Evolutionary conservation across 495 filamentous ascomycete genomes (phyloP).

Genomic region (Daldinia loculata): DNA sequence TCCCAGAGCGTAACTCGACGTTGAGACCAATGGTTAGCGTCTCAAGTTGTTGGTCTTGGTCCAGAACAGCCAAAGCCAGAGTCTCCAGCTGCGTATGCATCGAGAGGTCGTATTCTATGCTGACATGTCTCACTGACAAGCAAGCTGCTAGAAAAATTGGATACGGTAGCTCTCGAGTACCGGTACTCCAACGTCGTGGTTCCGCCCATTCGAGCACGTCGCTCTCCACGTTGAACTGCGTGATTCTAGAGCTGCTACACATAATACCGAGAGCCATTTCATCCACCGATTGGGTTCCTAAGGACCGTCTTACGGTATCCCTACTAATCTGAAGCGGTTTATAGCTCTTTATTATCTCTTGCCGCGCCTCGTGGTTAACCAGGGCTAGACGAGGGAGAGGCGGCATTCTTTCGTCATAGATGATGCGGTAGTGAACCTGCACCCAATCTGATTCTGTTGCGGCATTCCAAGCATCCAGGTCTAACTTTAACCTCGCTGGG

Average conservation of each 20-base stretch:
- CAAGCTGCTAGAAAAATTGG: slow-evolving; percentile 20
- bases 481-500: slow-evolving; percentile 13
- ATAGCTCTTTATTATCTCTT: slow-evolving; percentile 16
- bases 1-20: not conserved
- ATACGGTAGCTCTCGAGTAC: not conserved
- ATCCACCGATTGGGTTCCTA: not conserved
- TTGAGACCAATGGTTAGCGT: slow-evolving; percentile 16
- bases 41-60: slow-evolving; percentile 21
- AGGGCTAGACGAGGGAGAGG: slow-evolving; percentile 5
- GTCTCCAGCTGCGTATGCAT: slow-evolving; percentile 15
- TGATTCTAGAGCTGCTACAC: slow-evolving; percentile 15
- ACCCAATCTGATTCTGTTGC: slow-evolving; percentile 20
- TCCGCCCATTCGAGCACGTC: slow-evolving; percentile 24
- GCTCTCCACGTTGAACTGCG: slow-evolving; percentile 11
- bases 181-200: slow-evolving; percentile 8
- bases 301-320: not conserved
- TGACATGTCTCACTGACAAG: slow-evolving; percentile 25
- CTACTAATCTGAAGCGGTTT: slow-evolving; percentile 11
- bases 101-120: slow-evolving; percentile 3
- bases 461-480: slow-evolving; percentile 24
- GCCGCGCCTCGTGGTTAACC: slow-evolving; percentile 22
- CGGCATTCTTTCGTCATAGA: not conserved
- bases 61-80: slow-evolving; percentile 17
- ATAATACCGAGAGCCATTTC: slow-evolving; percentile 4
- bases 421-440: slow-evolving; percentile 15